These are phyloP conservation scores for Gleditsia sinensis DNA, from an alignment of 306 rosid genomes.

Conservation along the genomic window DNA sequence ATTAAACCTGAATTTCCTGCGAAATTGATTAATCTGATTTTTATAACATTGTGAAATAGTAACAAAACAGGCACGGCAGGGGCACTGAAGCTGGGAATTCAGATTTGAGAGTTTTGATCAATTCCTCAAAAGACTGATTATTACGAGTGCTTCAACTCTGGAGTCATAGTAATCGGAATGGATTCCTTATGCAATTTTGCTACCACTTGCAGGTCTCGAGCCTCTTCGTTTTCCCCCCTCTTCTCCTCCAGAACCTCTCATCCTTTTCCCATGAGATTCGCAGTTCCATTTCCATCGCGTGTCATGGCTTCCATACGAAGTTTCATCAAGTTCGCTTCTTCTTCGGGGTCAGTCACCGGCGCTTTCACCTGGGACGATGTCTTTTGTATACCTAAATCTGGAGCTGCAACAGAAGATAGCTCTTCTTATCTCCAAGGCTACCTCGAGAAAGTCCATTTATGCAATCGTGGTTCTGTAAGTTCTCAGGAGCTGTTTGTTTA, in stretches of 20 bases:
- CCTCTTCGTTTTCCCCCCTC: background rate
- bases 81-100: too few species aligned
- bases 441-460: conserved; percentile 63
- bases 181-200: conserved; percentile 24
- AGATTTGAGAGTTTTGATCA: too few species aligned
- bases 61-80: too few species aligned
- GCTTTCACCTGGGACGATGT: conserved; percentile 71
- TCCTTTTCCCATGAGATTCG: conserved; percentile 1
- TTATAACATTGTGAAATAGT: too few species aligned
- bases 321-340: background rate
- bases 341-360: conserved; percentile 28
- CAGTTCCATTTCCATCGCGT: conserved; percentile 27
- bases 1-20: too few species aligned
- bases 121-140: too few species aligned
- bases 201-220: conserved; percentile 3
- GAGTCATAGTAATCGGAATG: conserved; percentile 1
- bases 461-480: conserved; percentile 81
- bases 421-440: conserved; percentile 64
- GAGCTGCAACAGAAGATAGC: conserved; percentile 32
- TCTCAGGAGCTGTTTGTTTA: background rate
- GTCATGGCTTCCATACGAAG: background rate
- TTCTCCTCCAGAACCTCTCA: conserved; percentile 11
- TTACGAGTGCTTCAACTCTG: too few species aligned
- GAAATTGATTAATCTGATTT: too few species aligned
- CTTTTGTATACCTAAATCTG: conserved; percentile 43